phyloP scores from a whole-genome alignment of 768 basidiomycete species.

The Ramaria sp. region DNA sequence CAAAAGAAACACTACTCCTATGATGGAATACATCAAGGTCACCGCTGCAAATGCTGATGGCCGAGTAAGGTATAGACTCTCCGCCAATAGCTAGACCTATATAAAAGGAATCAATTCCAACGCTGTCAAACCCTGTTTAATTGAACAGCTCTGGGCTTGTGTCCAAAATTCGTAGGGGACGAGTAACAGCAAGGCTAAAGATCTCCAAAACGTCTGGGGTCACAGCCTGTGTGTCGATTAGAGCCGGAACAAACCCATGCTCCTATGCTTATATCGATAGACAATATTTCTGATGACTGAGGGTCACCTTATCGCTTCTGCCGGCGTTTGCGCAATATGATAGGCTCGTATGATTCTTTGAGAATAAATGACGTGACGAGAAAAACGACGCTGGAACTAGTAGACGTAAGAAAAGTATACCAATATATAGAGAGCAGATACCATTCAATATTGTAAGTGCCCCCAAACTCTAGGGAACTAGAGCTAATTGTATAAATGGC shows the following conservation, averaged over 20 bases:
- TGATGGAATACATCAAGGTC: too few species aligned
- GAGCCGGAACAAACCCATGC: not conserved
- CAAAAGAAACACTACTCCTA: too few species aligned
- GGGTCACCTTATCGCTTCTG: not conserved
- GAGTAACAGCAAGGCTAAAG: constrained; percentile 2
- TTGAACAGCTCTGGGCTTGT: constrained; percentile 9
- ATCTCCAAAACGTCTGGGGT: not conserved
- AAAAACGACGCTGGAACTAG: constrained; percentile 2
- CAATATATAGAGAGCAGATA: too few species aligned
- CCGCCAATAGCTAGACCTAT: too few species aligned
- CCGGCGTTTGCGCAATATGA: constrained; percentile 4
- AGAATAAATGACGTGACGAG: not conserved
- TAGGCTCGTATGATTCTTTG: constrained; percentile 8
- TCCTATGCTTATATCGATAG: not conserved
- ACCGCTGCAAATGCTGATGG: too few species aligned
- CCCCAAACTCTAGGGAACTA: constrained; percentile 60
- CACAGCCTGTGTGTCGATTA: not conserved
- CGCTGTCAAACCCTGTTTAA: constrained; percentile 6
- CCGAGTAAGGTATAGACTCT: too few species aligned
- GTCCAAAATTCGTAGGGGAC: constrained; percentile 6
- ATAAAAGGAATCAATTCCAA: too few species aligned
- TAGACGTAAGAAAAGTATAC: not conserved
- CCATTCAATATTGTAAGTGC: constrained; percentile 4
- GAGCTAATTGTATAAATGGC: constrained; percentile 72
- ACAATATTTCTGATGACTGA: not conserved